phyloP scores from a whole-genome alignment of 768 basidiomycete genomes.

The Amanita muscaria region DNA sequence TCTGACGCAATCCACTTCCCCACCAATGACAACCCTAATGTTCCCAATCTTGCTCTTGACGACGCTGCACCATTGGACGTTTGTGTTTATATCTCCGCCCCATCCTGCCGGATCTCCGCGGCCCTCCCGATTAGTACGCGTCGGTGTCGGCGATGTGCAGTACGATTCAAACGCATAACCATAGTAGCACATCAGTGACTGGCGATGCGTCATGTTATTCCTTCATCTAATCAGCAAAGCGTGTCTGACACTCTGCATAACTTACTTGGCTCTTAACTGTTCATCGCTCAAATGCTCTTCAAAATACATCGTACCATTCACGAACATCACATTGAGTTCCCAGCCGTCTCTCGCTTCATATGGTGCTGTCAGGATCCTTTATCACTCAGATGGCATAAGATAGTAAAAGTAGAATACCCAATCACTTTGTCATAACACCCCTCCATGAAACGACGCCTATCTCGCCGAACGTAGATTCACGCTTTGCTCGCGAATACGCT shows the following conservation, averaged over 20 bases:
- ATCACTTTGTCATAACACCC: constrained; percentile 76
- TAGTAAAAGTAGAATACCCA: constrained; percentile 8
- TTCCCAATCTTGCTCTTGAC: constrained; percentile 78
- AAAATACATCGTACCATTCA: constrained; percentile 62
- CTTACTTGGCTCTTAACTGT: constrained; percentile 58
- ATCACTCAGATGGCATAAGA: constrained; percentile 10
- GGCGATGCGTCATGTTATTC: constrained; percentile 54
- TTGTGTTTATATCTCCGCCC: constrained; percentile 80
- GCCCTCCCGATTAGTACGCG: constrained; percentile 13
- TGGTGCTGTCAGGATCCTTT: constrained; percentile 35
- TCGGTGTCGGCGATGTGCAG: constrained; percentile 50
- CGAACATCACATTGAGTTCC: constrained; percentile 77
- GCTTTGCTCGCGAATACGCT: constrained; percentile 41
- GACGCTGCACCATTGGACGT: constrained; percentile 85
- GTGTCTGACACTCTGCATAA: not conserved
- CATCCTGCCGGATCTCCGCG: constrained; percentile 41
- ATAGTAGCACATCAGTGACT: constrained; percentile 63
- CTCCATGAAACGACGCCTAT: constrained; percentile 66
- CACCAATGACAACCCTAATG: constrained; percentile 68
- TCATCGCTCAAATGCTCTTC: constrained; percentile 63
- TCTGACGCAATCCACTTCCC: constrained; percentile 86
- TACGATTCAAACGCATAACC: constrained; percentile 89
- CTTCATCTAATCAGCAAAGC: constrained; percentile 26
- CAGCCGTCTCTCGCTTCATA: constrained; percentile 66
- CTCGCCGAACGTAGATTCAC: constrained; percentile 28